Percentiles rank a stretch among this genome's conserved stretches.
These are phyloP conservation scores for Rhizophagus sp. DNA, from an alignment of 192 early-diverging fungal species.

Conservation along the genomic window DNA sequence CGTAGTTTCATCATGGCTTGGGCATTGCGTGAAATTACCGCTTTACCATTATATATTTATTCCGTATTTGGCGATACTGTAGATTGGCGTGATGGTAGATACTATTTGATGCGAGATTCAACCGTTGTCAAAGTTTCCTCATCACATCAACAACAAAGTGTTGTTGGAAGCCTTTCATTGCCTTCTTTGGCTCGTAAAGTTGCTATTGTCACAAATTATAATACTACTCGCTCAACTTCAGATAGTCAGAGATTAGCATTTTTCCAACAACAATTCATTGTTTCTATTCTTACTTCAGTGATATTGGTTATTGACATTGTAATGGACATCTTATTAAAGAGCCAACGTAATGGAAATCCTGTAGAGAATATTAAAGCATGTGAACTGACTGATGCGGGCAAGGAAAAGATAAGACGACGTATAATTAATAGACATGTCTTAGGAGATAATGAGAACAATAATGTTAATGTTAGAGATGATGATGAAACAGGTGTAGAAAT, in stretches of 20 bases:
- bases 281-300: conserved; percentile 39
- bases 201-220: conserved; percentile 34
- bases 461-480: background rate
- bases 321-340: conserved; percentile 46
- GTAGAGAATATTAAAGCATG: conserved; percentile 13
- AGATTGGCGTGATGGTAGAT: conserved; percentile 85
- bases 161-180: background rate
- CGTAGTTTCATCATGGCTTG: conserved; percentile 71
- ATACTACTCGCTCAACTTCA: conserved; percentile 41
- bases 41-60: conserved; percentile 81
- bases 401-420: conserved; percentile 2
- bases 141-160: conserved; percentile 26
- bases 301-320: conserved; percentile 43
- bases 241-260: conserved; percentile 32
- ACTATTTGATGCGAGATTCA: conserved; percentile 59
- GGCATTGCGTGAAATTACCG: conserved; percentile 77
- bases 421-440: background rate
- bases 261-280: conserved; percentile 38
- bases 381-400: background rate
- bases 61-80: conserved; percentile 83
- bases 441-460: background rate
- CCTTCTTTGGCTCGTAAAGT: conserved; percentile 20
- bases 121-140: conserved; percentile 51
- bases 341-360: conserved; percentile 45
- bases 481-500: background rate